phyloP scores from a whole-genome alignment of 192 early-diverging fungal genomes.

The Coemansia javaensis region DNA sequence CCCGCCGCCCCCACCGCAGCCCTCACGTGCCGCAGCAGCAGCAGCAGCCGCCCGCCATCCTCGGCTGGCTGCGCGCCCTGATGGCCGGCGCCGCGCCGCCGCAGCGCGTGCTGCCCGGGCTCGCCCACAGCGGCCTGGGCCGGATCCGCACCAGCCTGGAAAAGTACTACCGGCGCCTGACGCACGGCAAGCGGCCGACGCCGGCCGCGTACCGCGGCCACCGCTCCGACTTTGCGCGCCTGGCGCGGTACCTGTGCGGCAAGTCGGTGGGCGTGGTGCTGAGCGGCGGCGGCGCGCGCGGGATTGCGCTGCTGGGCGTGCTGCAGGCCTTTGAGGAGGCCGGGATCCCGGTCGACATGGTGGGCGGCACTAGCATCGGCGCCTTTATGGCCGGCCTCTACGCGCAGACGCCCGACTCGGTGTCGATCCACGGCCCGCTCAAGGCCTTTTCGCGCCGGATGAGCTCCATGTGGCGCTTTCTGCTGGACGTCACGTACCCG shows the following conservation, averaged over 20 bases:
- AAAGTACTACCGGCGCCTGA: slow-evolving; percentile 60
- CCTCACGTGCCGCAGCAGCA: no score
- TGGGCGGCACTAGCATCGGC: slow-evolving; percentile 97
- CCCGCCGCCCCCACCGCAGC: no score
- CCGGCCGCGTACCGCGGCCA: slow-evolving; percentile 45
- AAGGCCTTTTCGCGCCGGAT: slow-evolving; percentile 79
- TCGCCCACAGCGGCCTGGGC: slow-evolving; percentile 46
- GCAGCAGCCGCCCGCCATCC: no score
- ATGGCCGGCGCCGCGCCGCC: slow-evolving; percentile 13
- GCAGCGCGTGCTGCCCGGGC: slow-evolving; percentile 11
- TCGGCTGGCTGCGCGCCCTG: no score
- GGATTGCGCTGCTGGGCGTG: slow-evolving; percentile 87
- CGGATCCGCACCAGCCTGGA: slow-evolving; percentile 62
- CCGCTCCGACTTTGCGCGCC: slow-evolving; percentile 62
- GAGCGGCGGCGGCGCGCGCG: slow-evolving; percentile 95
- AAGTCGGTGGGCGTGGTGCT: slow-evolving; percentile 90
- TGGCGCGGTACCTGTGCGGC: slow-evolving; percentile 88
- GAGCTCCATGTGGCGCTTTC: slow-evolving; percentile 79
- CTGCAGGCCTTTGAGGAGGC: slow-evolving; percentile 94
- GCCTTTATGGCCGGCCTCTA: slow-evolving; percentile 94
- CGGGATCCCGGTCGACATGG: slow-evolving; percentile 95
- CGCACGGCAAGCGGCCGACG: slow-evolving; percentile 25
- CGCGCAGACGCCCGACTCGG: slow-evolving; percentile 81
- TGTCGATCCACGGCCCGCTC: slow-evolving; percentile 79
- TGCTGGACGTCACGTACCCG: slow-evolving; percentile 94